Base-by-base conservation (phyloP, 352 stramenopile species). In the Aphanomyces cochlioides region DNA sequence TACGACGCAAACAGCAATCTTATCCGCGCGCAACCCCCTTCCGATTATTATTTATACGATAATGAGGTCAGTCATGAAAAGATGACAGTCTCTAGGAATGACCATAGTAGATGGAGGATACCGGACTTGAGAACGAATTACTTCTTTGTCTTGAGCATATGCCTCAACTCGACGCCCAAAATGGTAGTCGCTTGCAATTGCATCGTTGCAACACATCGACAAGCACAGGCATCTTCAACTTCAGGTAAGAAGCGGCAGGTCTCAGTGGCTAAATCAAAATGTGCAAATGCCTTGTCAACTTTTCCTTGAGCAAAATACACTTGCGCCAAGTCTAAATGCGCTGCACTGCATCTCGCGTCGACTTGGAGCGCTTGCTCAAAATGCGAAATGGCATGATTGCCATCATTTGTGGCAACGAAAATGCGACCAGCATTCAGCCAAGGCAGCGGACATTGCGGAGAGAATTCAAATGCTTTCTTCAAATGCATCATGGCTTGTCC, bases 101-200 rank as follows among this genome's bases (percentile, higher is more conserved):
- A 28, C 28, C 28, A 28, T 28, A 28, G 28, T 28, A 28, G 28
- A 28, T 28, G 28, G 28, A 28, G 28, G 28, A 28, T 28, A 28
- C 28, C 28, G 28, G 28, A 2, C 28, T 28, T 2, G 28, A 28
- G 28, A 28, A 28, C 28, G 28, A 28, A 28, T 3, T 63, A 63
- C 34, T 70, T 70, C n/a, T 53, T 40, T 13, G 53, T 63, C 40
- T 70, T 70, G 48, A 70, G 54, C 75, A 93, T 90, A 76, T 95
- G 87, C 64, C 85, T 83, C 63, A 95, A 74, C 67, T 95, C 85
- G 48, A 95, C 87, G 54, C 85, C 87, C 19, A 95, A 78, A 50
- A 95, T 93, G 57, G 91, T 84, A 38, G 84, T 92, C 41, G 90
- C 87, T 66, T 87, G 80, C 41, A 92, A 80, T 77, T 94, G 87